A percentile compares a stretch with the other conserved stretches of the same genome.
phyloP scores from a whole-genome alignment of 306 rosid genomes.

The Lathyrus sativus region DNA sequence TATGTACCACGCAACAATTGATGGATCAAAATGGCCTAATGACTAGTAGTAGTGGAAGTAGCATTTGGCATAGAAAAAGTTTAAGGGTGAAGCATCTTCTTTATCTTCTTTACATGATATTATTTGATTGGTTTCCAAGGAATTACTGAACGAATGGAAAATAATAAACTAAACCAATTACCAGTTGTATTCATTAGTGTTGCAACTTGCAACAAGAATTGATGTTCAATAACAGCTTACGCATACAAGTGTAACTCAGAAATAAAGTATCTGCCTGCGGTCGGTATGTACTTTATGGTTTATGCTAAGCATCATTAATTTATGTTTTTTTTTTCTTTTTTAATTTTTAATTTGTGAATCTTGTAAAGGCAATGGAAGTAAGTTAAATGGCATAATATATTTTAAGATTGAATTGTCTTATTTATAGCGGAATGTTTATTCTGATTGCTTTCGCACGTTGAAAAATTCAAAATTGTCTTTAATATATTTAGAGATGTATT shows the following conservation, averaged over 20 bases:
- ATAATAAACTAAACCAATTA: not conserved
- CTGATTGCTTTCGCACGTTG: too few species aligned
- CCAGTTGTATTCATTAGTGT: not conserved
- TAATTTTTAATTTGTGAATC: not conserved
- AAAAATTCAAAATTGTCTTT: too few species aligned
- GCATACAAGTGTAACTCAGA: not conserved
- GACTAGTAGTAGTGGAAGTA: conserved; percentile 20
- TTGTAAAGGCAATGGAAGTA: not conserved
- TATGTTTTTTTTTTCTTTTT: not conserved
- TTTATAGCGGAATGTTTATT: too few species aligned
- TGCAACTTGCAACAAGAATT: conserved; percentile 30
- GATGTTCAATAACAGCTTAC: conserved; percentile 19
- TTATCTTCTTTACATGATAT: not conserved
- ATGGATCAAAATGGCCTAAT: conserved; percentile 9
- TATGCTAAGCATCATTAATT: not conserved
- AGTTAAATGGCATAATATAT: too few species aligned
- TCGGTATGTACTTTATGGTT: not conserved
- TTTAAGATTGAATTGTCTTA: too few species aligned
- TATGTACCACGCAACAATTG: conserved; percentile 18
- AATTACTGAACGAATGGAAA: conserved; percentile 1
- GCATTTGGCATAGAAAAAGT: not conserved
- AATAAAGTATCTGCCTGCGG: not conserved
- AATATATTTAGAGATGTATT: too few species aligned
- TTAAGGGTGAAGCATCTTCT: not conserved
- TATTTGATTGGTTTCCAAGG: conserved; percentile 10